Conservation (phyloP, 1,139 yeast genomes). For the Pichia sp. region DNA sequence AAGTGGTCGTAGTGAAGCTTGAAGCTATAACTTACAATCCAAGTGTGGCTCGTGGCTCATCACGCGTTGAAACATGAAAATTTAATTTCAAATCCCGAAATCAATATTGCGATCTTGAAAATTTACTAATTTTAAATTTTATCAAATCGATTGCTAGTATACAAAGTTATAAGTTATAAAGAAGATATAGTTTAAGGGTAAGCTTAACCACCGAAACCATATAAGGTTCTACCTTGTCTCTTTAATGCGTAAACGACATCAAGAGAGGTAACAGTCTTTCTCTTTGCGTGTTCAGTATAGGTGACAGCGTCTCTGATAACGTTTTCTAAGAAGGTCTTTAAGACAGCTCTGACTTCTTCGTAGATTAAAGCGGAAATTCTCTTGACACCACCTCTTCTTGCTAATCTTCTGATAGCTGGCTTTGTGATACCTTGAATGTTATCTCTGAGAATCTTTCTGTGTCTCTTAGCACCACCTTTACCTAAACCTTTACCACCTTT, state of each 20-base stretch:
- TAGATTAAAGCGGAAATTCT: constrained; percentile 98
- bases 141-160: constrained; percentile 12
- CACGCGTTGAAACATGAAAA: too few relatives aligned
- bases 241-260: constrained; percentile 99
- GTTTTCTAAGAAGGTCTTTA: constrained; percentile 93
- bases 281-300: constrained; percentile 99
- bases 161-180: constrained; percentile 5
- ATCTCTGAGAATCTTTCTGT: constrained; percentile 99
- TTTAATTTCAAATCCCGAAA: too few relatives aligned
- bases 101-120: too few relatives aligned
- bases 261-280: constrained; percentile 98
- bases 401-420: constrained; percentile 99
- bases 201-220: constrained; percentile 98
- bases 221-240: constrained; percentile 99
- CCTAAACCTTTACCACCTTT: constrained; percentile 99
- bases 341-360: constrained; percentile 98
- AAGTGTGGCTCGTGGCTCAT: too few relatives aligned
- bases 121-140: too few relatives aligned
- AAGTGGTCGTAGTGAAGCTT: too few relatives aligned
- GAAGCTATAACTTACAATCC: too few relatives aligned
- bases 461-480: constrained; percentile 99
- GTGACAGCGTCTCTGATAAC: constrained; percentile 99
- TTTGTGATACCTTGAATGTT: constrained; percentile 99
- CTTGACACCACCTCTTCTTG: constrained; percentile 99
- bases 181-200: background rate